These are phyloP conservation scores for Stephanodiscus minutulus DNA, from an alignment of 108 stramenopile genomes.

Conservation along the genomic window DNA sequence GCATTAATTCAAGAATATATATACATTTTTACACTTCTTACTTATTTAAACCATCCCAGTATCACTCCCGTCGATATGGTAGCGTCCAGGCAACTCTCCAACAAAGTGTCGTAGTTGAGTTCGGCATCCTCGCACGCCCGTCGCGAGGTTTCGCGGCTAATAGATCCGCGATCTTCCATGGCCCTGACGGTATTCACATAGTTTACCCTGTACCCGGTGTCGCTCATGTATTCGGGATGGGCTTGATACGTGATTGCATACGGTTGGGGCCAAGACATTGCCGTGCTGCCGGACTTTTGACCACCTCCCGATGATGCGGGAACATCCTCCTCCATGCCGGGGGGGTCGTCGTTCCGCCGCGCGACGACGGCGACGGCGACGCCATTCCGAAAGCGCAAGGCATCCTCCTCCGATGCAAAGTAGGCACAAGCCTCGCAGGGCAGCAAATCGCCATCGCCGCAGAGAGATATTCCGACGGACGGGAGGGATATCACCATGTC, in stretches of 20 bases:
- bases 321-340: slow-evolving; percentile 4
- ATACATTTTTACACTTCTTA: no score
- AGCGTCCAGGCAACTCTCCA: slow-evolving; percentile 50
- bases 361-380: no score
- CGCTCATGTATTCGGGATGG: slow-evolving; percentile 70
- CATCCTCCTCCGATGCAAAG: slow-evolving; percentile 44
- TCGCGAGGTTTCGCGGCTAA: slow-evolving; percentile 22
- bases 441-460: slow-evolving; percentile 66
- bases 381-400: slow-evolving; percentile 11
- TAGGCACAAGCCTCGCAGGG: slow-evolving; percentile 77
- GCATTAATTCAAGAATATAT: neutral
- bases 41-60: slow-evolving; percentile 65
- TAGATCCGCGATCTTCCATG: slow-evolving; percentile 44
- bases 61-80: slow-evolving; percentile 47
- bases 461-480: slow-evolving; percentile 51
- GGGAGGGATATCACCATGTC: slow-evolving; percentile 79
- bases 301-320: neutral
- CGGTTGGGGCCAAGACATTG: slow-evolving; percentile 34
- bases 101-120: slow-evolving; percentile 33
- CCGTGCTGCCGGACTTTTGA: no score
- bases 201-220: slow-evolving; percentile 47
- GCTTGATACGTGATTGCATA: slow-evolving; percentile 81
- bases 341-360: no score
- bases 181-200: slow-evolving; percentile 39
- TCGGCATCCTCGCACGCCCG: slow-evolving; percentile 46